phyloP scores from a whole-genome alignment of 2,329 filamentous ascomycete genomes.

The Monilinia fructicola region DNA sequence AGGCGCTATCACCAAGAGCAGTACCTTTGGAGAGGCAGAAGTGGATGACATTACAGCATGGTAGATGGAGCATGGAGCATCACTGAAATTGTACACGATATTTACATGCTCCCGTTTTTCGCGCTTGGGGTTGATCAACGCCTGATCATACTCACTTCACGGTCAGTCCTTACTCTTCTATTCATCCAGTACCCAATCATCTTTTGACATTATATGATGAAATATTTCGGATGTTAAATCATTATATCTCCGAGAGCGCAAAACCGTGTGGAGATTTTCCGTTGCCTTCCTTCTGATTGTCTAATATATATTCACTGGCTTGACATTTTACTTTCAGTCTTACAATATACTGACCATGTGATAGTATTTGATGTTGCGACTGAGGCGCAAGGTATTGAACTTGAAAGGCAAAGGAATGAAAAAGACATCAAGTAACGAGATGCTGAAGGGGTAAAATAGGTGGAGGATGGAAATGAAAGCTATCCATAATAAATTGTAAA shows the following conservation, averaged over 20 bases:
- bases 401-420: not conserved
- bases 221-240: conserved; percentile 97
- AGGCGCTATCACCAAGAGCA: conserved; percentile 74
- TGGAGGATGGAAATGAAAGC: no score
- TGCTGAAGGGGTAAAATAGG: no score
- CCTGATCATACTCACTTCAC: not conserved
- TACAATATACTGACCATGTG: not conserved
- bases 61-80: conserved; percentile 48
- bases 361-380: not conserved
- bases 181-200: not conserved
- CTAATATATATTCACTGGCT: not conserved
- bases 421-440: no score
- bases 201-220: conserved; percentile 66
- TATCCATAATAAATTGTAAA: no score
- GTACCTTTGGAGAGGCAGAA: conserved; percentile 92
- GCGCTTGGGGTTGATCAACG: not conserved
- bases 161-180: not conserved
- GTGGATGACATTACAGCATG: conserved; percentile 95
- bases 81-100: not conserved
- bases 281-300: conserved; percentile 99
- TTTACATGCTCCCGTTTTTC: not conserved
- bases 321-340: not conserved
- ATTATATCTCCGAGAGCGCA: conserved; percentile 89
- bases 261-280: conserved; percentile 91
- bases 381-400: not conserved